Percentiles rank a stretch among this genome's conserved stretches.
Evolutionary conservation across 805 yeast species (phyloP).

Genomic region (Blastobotrys americana): DNA sequence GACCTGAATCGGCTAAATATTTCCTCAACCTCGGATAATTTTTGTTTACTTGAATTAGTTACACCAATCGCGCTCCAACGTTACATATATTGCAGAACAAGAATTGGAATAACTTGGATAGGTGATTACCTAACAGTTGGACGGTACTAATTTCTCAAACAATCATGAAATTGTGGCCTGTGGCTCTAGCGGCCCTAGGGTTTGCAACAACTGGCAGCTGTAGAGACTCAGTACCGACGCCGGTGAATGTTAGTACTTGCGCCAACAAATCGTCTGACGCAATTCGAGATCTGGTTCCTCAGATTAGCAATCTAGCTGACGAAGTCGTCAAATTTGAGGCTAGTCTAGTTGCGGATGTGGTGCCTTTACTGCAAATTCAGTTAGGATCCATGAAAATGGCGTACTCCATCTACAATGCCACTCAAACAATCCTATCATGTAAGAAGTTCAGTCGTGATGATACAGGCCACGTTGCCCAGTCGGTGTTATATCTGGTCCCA

Average conservation of each 20-base stretch:
- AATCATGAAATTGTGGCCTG: background rate
- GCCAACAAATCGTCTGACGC: background rate
- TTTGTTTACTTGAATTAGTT: too few relatives aligned
- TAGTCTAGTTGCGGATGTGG: slow-evolving; percentile 5
- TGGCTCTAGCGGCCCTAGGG: background rate
- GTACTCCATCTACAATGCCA: slow-evolving; percentile 2
- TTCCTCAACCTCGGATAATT: too few relatives aligned
- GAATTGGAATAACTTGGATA: too few relatives aligned
- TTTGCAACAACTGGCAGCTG: background rate
- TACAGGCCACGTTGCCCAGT: slow-evolving; percentile 2
- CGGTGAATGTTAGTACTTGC: background rate
- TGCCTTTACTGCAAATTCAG: slow-evolving; percentile 8
- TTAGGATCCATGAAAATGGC: slow-evolving; percentile 1
- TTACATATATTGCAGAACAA: too few relatives aligned
- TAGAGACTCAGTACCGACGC: background rate
- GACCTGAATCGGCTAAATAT: too few relatives aligned
- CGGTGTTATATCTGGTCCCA: slow-evolving; percentile 8
- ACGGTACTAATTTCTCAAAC: too few relatives aligned
- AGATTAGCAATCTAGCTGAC: background rate
- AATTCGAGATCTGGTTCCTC: background rate
- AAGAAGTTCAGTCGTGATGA: slow-evolving; percentile 1
- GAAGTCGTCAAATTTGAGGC: background rate
- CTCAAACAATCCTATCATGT: slow-evolving; percentile 2
- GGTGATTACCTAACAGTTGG: too few relatives aligned
- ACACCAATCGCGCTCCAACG: too few relatives aligned